Evolutionary conservation across 192 early-diverging fungal genomes (phyloP).

Genomic region (Backusella australiensis): DNA sequence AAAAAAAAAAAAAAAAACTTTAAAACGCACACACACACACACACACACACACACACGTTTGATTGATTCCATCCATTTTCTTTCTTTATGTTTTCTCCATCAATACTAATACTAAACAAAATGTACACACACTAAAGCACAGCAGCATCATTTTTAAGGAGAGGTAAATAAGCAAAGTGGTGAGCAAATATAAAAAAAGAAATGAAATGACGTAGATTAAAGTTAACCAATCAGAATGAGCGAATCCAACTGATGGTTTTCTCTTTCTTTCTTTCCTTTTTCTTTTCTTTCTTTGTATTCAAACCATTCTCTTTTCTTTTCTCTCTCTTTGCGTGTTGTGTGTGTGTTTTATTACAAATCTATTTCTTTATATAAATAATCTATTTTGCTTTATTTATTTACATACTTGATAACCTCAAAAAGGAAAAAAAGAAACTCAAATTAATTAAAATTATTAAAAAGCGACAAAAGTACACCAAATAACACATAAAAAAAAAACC

Average conservation of each 20-base stretch:
- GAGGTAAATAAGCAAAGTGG: not conserved
- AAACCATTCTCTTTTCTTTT: not conserved
- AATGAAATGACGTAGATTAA: not conserved
- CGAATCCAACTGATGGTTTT: not conserved
- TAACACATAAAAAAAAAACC: not conserved
- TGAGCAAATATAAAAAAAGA: not conserved
- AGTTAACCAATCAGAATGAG: not conserved
- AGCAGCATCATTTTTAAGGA: no score
- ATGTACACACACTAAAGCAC: no score
- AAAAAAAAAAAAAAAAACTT: not conserved
- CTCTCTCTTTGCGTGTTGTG: not conserved
- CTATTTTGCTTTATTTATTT: not conserved
- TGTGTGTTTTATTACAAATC: not conserved
- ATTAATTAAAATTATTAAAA: slow-evolving; percentile 3
- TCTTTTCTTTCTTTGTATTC: not conserved
- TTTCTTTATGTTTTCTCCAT: no score
- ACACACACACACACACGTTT: no score
- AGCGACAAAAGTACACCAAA: not conserved
- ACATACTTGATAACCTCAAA: not conserved
- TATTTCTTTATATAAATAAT: not conserved
- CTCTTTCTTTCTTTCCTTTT: not conserved
- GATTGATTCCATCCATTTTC: not conserved
- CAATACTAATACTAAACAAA: no score
- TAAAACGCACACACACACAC: not conserved
- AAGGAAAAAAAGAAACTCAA: slow-evolving; percentile 9